Evolutionary conservation across 176 grass and related monocot genomes (phyloP).

Genomic region (Chrysopogon serrulatus): DNA sequence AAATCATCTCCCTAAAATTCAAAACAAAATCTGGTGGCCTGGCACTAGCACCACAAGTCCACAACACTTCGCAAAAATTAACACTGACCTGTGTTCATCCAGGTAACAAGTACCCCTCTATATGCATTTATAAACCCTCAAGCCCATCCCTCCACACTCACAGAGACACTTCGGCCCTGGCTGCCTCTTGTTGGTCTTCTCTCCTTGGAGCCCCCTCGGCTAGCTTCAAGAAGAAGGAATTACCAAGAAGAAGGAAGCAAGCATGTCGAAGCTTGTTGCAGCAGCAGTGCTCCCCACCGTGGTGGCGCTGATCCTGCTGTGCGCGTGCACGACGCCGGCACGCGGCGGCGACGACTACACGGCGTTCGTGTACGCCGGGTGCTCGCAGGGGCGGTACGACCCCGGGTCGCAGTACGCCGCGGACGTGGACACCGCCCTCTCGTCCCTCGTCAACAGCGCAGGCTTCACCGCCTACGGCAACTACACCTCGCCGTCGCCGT

Average conservation of each 20-base stretch:
- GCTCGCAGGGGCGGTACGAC: conserved; percentile 63
- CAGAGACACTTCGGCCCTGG: not conserved
- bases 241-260: not conserved
- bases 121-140: conserved; percentile 24
- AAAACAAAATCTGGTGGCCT: no score
- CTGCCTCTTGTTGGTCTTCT: not conserved
- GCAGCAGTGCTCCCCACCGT: not conserved
- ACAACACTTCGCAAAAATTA: no score
- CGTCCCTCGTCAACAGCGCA: conserved; percentile 48
- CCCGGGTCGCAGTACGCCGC: conserved; percentile 56
- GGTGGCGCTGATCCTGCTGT: not conserved
- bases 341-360: conserved; percentile 55
- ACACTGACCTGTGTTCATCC: no score
- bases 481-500: conserved; percentile 33
- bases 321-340: not conserved
- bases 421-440: conserved; percentile 44
- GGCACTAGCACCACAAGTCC: no score
- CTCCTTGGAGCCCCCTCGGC: not conserved
- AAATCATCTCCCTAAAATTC: no score
- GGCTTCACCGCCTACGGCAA: conserved; percentile 44
- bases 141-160: conserved; percentile 16
- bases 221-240: not conserved
- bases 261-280: conserved; percentile 20
- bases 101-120: no score
- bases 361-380: conserved; percentile 79